Conservation (phyloP, 2,329 filamentous ascomycete genomes). For the Lasiodiplodia sp. region DNA sequence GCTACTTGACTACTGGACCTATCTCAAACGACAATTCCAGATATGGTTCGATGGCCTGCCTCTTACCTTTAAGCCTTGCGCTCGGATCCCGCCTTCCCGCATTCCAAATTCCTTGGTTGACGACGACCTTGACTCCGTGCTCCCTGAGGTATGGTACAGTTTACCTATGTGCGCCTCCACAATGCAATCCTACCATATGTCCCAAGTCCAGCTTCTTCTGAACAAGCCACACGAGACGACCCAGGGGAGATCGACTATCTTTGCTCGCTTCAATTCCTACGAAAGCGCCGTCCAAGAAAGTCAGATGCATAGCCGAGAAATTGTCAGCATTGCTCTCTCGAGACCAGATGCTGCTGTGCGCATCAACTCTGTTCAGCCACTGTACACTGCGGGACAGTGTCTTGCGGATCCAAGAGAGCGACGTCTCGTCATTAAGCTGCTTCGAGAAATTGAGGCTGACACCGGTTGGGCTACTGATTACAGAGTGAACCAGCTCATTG, state of each 20-base stretch:
- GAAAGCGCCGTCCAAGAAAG: slow-evolving; percentile 63
- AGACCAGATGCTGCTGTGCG: slow-evolving; percentile 63
- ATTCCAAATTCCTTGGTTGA: slow-evolving; percentile 36
- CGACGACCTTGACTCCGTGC: slow-evolving; percentile 45
- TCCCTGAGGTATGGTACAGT: slow-evolving; percentile 69
- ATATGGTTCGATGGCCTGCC: slow-evolving; percentile 67
- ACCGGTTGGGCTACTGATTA: slow-evolving; percentile 70
- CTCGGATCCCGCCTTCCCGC: slow-evolving; percentile 52
- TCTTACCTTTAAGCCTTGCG: slow-evolving; percentile 65
- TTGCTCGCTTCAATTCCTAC: slow-evolving; percentile 63
- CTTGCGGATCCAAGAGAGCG: slow-evolving; percentile 63
- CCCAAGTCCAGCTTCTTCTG: slow-evolving; percentile 66
- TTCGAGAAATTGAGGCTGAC: slow-evolving; percentile 67
- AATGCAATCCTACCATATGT: slow-evolving; percentile 72
- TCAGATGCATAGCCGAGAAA: slow-evolving; percentile 65
- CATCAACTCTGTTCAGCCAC: slow-evolving; percentile 65
- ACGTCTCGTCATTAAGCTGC: slow-evolving; percentile 60
- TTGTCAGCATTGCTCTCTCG: slow-evolving; percentile 66
- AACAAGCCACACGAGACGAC: slow-evolving; percentile 66
- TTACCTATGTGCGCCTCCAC: slow-evolving; percentile 69
- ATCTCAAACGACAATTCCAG: slow-evolving; percentile 64
- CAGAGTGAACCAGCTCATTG: slow-evolving; percentile 61
- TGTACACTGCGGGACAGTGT: slow-evolving; percentile 70
- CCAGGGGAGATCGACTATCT: slow-evolving; percentile 59
- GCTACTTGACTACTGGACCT: slow-evolving; percentile 60